Conservation (phyloP, 2,329 filamentous ascomycete genomes). For the Fusarium beomiforme region DNA sequence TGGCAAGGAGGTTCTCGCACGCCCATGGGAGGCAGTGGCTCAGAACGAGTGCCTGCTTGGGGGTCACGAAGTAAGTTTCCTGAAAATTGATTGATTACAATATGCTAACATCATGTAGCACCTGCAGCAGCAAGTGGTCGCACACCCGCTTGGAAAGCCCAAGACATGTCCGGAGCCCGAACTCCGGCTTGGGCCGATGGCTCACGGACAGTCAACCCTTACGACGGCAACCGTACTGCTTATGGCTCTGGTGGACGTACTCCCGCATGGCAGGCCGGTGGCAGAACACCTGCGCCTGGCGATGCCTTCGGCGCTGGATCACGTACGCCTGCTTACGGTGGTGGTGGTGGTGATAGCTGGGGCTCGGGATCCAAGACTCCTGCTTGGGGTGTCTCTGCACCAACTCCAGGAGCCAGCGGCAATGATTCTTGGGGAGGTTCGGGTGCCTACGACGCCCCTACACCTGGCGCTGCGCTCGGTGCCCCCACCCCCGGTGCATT, state of each 20-base stretch:
- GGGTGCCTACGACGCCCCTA: conserved; percentile 74
- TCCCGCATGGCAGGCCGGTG: conserved; percentile 81
- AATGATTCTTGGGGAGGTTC: conserved; percentile 66
- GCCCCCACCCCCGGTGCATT: conserved; percentile 71
- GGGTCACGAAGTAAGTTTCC: conserved; percentile 71
- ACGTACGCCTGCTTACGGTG: conserved; percentile 72
- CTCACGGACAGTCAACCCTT: conserved; percentile 74
- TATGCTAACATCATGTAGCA: conserved; percentile 52
- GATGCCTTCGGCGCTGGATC: conserved; percentile 73
- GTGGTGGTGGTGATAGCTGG: conserved; percentile 67
- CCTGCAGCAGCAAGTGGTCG: conserved; percentile 64
- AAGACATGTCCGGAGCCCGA: conserved; percentile 64
- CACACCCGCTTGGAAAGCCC: conserved; percentile 71
- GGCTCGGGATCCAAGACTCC: conserved; percentile 80
- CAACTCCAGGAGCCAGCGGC: conserved; percentile 67
- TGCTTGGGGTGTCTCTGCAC: conserved; percentile 70
- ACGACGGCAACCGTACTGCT: conserved; percentile 78
- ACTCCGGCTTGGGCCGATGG: conserved; percentile 79
- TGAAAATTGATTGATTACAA: not conserved
- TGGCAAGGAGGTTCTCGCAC: conserved; percentile 76
- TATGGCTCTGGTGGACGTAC: conserved; percentile 80
- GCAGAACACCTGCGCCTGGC: conserved; percentile 72
- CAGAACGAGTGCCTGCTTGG: conserved; percentile 82
- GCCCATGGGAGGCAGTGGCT: conserved; percentile 67
- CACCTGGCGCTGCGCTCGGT: conserved; percentile 67